phyloP scores from a whole-genome alignment of 2,329 filamentous ascomycete genomes.

The Ophiostoma quercus region DNA sequence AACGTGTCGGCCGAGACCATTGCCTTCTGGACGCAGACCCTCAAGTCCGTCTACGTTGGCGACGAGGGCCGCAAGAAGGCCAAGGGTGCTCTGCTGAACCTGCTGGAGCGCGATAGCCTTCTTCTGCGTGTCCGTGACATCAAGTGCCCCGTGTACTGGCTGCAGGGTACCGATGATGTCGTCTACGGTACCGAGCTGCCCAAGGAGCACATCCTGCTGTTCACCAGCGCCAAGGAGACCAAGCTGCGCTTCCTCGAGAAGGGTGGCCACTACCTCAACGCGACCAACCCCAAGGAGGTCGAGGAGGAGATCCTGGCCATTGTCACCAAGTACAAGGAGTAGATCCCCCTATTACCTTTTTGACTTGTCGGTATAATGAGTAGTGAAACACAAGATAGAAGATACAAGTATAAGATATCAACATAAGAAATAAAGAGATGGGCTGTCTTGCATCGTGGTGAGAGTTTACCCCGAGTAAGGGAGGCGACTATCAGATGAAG shows the following conservation, averaged over 20 bases:
- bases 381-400: not conserved
- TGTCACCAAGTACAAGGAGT: conserved; percentile 20
- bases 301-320: conserved; percentile 39
- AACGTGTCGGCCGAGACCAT: conserved; percentile 33
- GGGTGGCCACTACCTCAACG: conserved; percentile 44
- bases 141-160: conserved; percentile 47
- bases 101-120: conserved; percentile 43
- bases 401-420: not conserved
- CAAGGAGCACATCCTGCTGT: conserved; percentile 43
- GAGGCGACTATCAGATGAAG: not conserved
- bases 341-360: not conserved
- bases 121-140: conserved; percentile 40
- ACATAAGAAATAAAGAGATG: not conserved
- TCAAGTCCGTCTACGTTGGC: conserved; percentile 42
- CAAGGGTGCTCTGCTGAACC: conserved; percentile 39
- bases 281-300: conserved; percentile 41
- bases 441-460: not conserved
- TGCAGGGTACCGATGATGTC: conserved; percentile 44
- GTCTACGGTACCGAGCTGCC: conserved; percentile 39
- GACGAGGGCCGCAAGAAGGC: conserved; percentile 43
- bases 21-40: conserved; percentile 40
- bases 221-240: conserved; percentile 40
- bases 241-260: conserved; percentile 39
- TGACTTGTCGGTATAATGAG: not conserved
- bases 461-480: not conserved